A percentile compares a stretch with the other conserved stretches of the same genome.
Conservation (phyloP, 148 eudicot species). For the Linanthus parryae region DNA sequence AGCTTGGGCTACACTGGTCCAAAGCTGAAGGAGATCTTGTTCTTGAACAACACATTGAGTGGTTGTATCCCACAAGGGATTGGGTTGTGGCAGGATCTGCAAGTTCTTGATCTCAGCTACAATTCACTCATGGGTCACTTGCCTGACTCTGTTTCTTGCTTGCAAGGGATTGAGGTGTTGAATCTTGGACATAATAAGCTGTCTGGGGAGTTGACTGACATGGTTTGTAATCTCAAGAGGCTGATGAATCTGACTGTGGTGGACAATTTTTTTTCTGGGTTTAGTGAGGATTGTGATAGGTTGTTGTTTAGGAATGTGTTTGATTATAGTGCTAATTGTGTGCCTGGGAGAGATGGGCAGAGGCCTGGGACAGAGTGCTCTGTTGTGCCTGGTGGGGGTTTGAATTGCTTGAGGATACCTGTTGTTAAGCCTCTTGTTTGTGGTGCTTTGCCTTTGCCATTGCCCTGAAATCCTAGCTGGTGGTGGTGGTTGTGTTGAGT, state of each 20-base stretch:
- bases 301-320: constrained; percentile 37
- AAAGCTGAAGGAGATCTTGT: constrained; percentile 58
- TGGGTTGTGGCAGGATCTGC: constrained; percentile 68
- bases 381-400: constrained; percentile 34
- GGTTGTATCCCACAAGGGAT: constrained; percentile 79
- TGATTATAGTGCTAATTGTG: constrained; percentile 66
- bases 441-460: constrained; percentile 46
- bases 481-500: no score
- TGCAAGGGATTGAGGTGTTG: constrained; percentile 53
- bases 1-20: constrained; percentile 60
- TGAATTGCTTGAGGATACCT: constrained; percentile 53
- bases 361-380: constrained; percentile 68
- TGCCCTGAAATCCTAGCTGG: no score
- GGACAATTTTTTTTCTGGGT: constrained; percentile 74
- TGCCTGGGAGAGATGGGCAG: constrained; percentile 57
- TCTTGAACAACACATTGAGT: constrained; percentile 55
- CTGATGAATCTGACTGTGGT: constrained; percentile 59
- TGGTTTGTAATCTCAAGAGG: constrained; percentile 53
- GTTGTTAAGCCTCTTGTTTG: constrained; percentile 52
- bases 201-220: constrained; percentile 65
- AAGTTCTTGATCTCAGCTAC: constrained; percentile 64
- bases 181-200: constrained; percentile 63
- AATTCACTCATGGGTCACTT: constrained; percentile 71
- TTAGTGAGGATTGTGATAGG: constrained; percentile 44
- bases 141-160: constrained; percentile 70